A percentile compares a stretch with the other conserved stretches of the same genome.
phyloP scores from a whole-genome alignment of 345 rosid species.

The Eucalyptus camaldulensis region DNA sequence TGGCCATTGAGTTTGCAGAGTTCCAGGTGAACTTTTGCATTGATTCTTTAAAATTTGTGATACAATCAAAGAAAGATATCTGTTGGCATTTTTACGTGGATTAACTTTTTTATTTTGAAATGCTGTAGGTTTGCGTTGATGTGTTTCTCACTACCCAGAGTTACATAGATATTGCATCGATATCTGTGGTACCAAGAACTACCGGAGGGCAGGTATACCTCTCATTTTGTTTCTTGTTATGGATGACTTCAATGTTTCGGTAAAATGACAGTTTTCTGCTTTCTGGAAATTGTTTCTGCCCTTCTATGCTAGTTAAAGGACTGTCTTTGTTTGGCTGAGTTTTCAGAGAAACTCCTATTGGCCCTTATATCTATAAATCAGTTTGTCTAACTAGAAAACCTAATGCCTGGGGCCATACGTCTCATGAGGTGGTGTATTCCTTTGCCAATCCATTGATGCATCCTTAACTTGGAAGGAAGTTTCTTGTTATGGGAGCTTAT shows the following conservation, averaged over 20 bases:
- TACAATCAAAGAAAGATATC: not conserved
- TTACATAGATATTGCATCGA: slow-evolving; percentile 85
- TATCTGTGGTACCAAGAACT: slow-evolving; percentile 80
- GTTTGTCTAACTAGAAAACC: not conserved
- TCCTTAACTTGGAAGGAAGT: not conserved
- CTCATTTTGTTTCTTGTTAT: not conserved
- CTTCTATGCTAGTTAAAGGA: not conserved
- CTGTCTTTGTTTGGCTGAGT: not conserved
- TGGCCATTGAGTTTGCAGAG: slow-evolving; percentile 99
- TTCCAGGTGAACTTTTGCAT: slow-evolving; percentile 49
- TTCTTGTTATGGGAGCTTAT: not conserved
- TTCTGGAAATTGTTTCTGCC: not conserved
- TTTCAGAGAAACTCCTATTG: not conserved
- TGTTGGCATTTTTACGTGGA: not conserved
- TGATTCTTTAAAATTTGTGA: not conserved
- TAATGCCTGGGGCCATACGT: not conserved
- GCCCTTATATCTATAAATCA: not conserved
- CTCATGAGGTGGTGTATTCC: not conserved
- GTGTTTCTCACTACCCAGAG: slow-evolving; percentile 80
- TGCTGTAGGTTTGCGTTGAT: slow-evolving; percentile 89
- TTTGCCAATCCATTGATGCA: not conserved
- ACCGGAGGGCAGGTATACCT: slow-evolving; percentile 88
- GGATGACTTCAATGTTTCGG: not conserved
- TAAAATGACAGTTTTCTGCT: not conserved
- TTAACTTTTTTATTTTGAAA: not conserved